Conservation (phyloP, 2,329 filamentous ascomycete genomes). For the Fusarium secorum region DNA sequence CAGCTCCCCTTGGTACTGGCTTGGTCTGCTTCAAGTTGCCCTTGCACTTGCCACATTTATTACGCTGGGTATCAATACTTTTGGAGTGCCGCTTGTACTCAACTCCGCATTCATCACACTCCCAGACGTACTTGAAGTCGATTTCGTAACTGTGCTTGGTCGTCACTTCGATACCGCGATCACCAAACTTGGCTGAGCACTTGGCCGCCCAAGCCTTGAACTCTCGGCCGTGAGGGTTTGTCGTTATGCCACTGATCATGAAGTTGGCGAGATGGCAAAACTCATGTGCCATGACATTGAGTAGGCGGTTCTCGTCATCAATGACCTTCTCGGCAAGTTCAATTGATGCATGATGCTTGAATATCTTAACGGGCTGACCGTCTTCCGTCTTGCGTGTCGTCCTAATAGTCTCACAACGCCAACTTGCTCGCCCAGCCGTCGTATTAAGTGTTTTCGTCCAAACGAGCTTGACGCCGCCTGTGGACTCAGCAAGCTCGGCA, state of each 20-base stretch:
- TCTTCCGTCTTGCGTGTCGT: slow-evolving; percentile 42
- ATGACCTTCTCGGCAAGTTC: slow-evolving; percentile 92
- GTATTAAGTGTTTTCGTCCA: slow-evolving; percentile 84
- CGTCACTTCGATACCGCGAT: slow-evolving; percentile 77
- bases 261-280: slow-evolving; percentile 95
- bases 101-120: slow-evolving; percentile 71
- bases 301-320: slow-evolving; percentile 75
- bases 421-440: slow-evolving; percentile 79
- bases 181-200: slow-evolving; percentile 63
- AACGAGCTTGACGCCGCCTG: slow-evolving; percentile 74
- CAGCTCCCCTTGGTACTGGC: slow-evolving; percentile 65
- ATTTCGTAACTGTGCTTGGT: slow-evolving; percentile 92
- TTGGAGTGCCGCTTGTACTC: slow-evolving; percentile 87
- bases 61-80: slow-evolving; percentile 76
- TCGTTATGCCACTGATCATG: slow-evolving; percentile 79
- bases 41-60: slow-evolving; percentile 82
- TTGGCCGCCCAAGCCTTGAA: slow-evolving; percentile 79
- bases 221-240: slow-evolving; percentile 81
- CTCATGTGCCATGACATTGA: slow-evolving; percentile 95
- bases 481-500: slow-evolving; percentile 62
- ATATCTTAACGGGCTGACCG: slow-evolving; percentile 40
- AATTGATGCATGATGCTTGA: slow-evolving; percentile 75
- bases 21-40: slow-evolving; percentile 77
- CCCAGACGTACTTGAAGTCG: slow-evolving; percentile 91
- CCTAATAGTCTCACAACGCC: slow-evolving; percentile 67